These are phyloP conservation scores for Nannochloropsis gaditana DNA, from an alignment of 108 stramenopile species.

Conservation along the genomic window DNA sequence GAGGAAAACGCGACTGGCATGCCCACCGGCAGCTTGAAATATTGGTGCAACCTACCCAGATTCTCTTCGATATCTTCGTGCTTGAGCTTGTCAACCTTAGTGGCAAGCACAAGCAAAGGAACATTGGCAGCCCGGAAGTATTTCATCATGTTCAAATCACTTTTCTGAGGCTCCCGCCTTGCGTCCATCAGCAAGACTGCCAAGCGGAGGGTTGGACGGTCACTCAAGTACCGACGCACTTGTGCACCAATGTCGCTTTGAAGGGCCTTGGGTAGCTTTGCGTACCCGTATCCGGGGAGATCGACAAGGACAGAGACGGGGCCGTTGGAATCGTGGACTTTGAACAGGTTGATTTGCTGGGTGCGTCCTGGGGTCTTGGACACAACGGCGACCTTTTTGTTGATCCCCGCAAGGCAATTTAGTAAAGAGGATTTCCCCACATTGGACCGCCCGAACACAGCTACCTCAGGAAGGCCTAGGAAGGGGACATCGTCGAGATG, in stretches of 20 bases:
- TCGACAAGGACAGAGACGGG: constrained; percentile 69
- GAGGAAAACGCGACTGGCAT: constrained; percentile 47
- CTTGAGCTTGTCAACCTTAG: constrained; percentile 78
- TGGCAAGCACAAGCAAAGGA: constrained; percentile 75
- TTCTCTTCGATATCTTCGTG: constrained; percentile 29
- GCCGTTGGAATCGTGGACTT: neutral
- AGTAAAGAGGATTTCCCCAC: constrained; percentile 58
- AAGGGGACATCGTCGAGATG: constrained; percentile 12
- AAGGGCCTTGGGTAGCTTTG: constrained; percentile 71
- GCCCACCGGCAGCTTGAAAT: constrained; percentile 35
- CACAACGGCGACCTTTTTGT: constrained; percentile 40
- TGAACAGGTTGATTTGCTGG: constrained; percentile 50
- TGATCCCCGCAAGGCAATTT: constrained; percentile 47
- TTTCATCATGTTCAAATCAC: constrained; percentile 68
- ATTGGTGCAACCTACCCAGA: constrained; percentile 33
- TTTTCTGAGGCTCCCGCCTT: constrained; percentile 66
- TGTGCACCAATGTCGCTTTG: constrained; percentile 70
- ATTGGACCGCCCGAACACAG: constrained; percentile 55
- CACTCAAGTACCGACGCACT: constrained; percentile 64
- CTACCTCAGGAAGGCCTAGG: constrained; percentile 50
- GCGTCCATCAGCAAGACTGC: constrained; percentile 76
- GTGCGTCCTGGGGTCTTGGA: constrained; percentile 54
- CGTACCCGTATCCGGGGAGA: constrained; percentile 91
- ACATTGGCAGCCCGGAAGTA: constrained; percentile 74
- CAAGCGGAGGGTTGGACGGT: constrained; percentile 71